Evolutionary conservation across 1,284 basidiomycete species (phyloP).

Genomic region (Ceratobasidium papillatum): DNA sequence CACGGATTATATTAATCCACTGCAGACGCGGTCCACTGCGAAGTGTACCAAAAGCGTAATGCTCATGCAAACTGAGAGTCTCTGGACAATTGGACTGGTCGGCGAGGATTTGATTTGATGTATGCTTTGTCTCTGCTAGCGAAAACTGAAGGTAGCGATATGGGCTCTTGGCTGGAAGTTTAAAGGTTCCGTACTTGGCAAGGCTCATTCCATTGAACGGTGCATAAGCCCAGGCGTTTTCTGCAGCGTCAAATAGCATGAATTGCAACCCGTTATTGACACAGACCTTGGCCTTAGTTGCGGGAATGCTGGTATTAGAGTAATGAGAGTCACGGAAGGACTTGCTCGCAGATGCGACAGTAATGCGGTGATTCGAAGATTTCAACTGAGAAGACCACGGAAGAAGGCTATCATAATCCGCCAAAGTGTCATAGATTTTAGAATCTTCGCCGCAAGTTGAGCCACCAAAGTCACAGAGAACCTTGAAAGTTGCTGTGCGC

Average conservation of each 20-base stretch:
- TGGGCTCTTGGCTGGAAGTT: slow-evolving; percentile 48
- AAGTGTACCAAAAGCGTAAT: slow-evolving; percentile 55
- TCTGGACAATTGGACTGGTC: slow-evolving; percentile 54
- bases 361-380: slow-evolving; percentile 45
- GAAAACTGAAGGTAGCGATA: slow-evolving; percentile 56
- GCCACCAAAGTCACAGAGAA: slow-evolving; percentile 46
- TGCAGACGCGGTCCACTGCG: slow-evolving; percentile 58
- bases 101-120: slow-evolving; percentile 57
- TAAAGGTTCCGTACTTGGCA: slow-evolving; percentile 49
- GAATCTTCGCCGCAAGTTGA: neutral
- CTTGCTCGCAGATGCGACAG: slow-evolving; percentile 55
- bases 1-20: slow-evolving; percentile 61
- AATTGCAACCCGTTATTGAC: slow-evolving; percentile 54
- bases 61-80: slow-evolving; percentile 57
- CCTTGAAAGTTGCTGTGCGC: slow-evolving; percentile 56
- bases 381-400: neutral
- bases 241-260: slow-evolving; percentile 43
- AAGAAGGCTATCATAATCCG: neutral
- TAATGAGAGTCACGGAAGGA: slow-evolving; percentile 57
- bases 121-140: slow-evolving; percentile 53
- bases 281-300: slow-evolving; percentile 46
- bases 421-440: neutral
- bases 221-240: slow-evolving; percentile 41
- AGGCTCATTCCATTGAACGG: slow-evolving; percentile 45
- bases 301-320: slow-evolving; percentile 48